Conservation (phyloP, 345 rosid species). For the Populus deltoides region DNA sequence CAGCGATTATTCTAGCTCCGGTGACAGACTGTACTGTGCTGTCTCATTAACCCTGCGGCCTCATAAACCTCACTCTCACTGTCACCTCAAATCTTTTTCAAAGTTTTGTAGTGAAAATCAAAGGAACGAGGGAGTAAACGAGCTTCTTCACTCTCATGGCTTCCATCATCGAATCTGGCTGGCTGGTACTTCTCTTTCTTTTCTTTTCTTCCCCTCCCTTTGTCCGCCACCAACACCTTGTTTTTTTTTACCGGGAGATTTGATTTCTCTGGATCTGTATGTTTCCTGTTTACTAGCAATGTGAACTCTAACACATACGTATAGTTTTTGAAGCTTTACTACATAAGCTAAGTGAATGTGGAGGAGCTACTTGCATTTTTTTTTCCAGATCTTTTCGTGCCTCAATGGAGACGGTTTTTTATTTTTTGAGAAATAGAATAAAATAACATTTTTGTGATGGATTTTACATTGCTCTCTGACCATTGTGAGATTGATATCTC, state of each 20-base stretch:
- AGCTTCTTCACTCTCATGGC: conserved; percentile 47
- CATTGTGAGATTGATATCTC: background rate
- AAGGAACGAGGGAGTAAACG: background rate
- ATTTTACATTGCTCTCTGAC: background rate
- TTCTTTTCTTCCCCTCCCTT: background rate
- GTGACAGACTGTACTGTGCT: background rate
- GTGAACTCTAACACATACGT: background rate
- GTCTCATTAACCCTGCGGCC: background rate
- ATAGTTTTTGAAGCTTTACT: background rate
- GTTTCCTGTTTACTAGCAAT: too few relatives aligned
- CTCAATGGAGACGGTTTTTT: background rate
- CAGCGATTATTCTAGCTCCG: background rate
- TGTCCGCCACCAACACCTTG: background rate
- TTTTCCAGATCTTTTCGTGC: background rate
- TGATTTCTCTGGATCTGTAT: conserved; percentile 10
- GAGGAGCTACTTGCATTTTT: background rate
- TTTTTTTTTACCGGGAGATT: background rate
- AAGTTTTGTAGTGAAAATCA: background rate
- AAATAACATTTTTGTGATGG: background rate
- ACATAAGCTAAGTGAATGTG: background rate
- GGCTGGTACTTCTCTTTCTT: conserved; percentile 59
- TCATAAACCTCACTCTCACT: background rate
- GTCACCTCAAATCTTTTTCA: background rate
- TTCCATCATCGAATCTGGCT: conserved; percentile 63
- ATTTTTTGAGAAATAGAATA: background rate